Evolutionary conservation across 257 asterid genomes (phyloP).

Genomic region (Solanum peruvianum): DNA sequence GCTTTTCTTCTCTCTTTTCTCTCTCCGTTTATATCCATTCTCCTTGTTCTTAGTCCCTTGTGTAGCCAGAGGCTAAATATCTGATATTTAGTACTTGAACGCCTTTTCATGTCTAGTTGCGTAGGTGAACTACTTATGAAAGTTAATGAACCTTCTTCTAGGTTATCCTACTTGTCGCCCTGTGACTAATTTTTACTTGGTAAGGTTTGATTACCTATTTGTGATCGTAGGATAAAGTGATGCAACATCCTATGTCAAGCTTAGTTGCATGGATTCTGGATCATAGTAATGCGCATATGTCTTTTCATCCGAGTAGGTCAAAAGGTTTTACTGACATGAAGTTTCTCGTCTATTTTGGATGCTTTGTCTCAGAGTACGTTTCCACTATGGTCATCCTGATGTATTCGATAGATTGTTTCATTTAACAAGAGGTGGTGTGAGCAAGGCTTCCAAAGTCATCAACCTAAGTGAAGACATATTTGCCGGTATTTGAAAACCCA

Average conservation of each 20-base stretch:
- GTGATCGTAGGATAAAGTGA: not conserved
- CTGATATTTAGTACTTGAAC: not conserved
- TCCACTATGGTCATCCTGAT: constrained; percentile 98
- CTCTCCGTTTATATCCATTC: not conserved
- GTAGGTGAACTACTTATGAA: not conserved
- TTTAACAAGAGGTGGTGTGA: constrained; percentile 89
- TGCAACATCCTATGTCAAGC: not conserved
- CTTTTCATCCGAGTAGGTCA: not conserved
- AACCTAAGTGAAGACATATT: constrained; percentile 96
- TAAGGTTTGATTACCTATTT: not conserved
- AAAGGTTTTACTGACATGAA: not conserved
- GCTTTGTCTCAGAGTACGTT: constrained; percentile 72
- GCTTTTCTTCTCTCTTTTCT: not conserved
- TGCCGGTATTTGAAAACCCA: constrained; percentile 54
- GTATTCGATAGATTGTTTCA: constrained; percentile 90
- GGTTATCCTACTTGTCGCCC: not conserved
- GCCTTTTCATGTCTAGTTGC: not conserved
- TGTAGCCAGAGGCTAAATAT: not conserved
- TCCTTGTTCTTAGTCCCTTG: not conserved
- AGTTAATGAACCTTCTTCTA: not conserved
- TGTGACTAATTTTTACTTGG: not conserved
- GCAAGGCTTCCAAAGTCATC: constrained; percentile 89
- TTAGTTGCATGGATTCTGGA: not conserved
- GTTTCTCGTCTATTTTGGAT: not conserved
- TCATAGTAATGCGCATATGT: not conserved